Evolutionary conservation across 2,329 filamentous ascomycete genomes (phyloP), one percentile per base, ranked within the genome.

Genomic region (Fusarium lyarnte): DNA sequence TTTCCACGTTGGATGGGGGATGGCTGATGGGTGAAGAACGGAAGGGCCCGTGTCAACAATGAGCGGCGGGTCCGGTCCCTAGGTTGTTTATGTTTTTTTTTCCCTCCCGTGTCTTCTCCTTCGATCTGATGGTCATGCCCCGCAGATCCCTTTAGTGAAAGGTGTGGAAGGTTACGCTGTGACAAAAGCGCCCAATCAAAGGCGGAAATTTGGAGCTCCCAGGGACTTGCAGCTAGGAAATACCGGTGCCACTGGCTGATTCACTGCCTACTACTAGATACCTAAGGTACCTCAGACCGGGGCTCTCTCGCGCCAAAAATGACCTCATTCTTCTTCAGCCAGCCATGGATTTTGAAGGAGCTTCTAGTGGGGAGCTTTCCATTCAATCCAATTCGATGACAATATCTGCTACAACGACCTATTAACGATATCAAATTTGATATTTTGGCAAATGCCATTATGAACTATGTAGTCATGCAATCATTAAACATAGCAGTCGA

Each of bases 81-180:
- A 25, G 25, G 25, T 72, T 76, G 74, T 75, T 76, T 76, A 77
- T 74, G 71, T 76, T 76, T 71, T 68, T 69, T 47, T 63, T 49
- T 27, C 27, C 27, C 63, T 45, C 63, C 62, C 62, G 52, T 49
- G 38, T 36, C 63, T 66, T 46, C 47, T 51, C 51, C 54, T 61
- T 42, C 63, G 39, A 67, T 67, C 42, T 65, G 45, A 58, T 65
- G 63, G 41, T 33, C 33, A 43, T n/a, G 58, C 68, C 63, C 64
- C 72, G 66, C 58, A 66, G 70, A 71, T 59, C 43, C 42, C 41
- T 42, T 69, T 67, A 45, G 66, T 55, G 33, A 33, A 33, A 35
- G 33, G 42, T 29, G 25, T 47, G 41, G 41, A 36, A 69, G 58
- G 29, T 25, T 41, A 54, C 49, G 53, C 31, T 69, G 23, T 55